phyloP scores from a whole-genome alignment of 306 rosid species.

The Urtica urens region DNA sequence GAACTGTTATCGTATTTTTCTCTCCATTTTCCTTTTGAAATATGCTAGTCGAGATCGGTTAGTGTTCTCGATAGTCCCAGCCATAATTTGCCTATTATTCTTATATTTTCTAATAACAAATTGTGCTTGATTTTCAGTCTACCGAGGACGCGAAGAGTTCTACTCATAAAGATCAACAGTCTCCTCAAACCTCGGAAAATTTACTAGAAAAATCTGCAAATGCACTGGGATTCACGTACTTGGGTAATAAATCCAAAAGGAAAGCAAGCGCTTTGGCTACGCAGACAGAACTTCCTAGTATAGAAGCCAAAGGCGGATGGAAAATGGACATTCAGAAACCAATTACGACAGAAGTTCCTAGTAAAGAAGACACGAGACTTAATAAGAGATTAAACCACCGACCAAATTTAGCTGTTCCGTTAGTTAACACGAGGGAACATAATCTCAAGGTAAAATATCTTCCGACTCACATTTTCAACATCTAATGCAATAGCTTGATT shows the following conservation, averaged over 20 bases:
- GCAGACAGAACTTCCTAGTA: slow-evolving; percentile 30
- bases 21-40: no score
- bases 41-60: no score
- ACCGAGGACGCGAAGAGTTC: slow-evolving; percentile 44
- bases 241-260: slow-evolving; percentile 31
- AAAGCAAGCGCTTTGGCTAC: slow-evolving; percentile 35
- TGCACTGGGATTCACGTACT: slow-evolving; percentile 32
- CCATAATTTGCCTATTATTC: no score
- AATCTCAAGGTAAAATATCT: slow-evolving; percentile 42
- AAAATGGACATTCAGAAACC: slow-evolving; percentile 42
- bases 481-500: slow-evolving; percentile 14
- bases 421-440: slow-evolving; percentile 18
- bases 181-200: slow-evolving; percentile 39
- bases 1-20: no score
- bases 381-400: slow-evolving; percentile 30
- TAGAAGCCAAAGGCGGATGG: slow-evolving; percentile 40
- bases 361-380: slow-evolving; percentile 27
- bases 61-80: no score
- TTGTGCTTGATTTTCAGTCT: slow-evolving; percentile 36
- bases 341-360: slow-evolving; percentile 15
- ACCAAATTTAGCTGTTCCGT: slow-evolving; percentile 20
- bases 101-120: slow-evolving; percentile 3
- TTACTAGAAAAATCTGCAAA: slow-evolving; percentile 35
- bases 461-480: slow-evolving; percentile 8
- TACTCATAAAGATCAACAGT: slow-evolving; percentile 50